A percentile compares a stretch with the other conserved stretches of the same genome.
phyloP scores from a whole-genome alignment of 176 grass and related monocot genomes.

The Tuctoria greenei region DNA sequence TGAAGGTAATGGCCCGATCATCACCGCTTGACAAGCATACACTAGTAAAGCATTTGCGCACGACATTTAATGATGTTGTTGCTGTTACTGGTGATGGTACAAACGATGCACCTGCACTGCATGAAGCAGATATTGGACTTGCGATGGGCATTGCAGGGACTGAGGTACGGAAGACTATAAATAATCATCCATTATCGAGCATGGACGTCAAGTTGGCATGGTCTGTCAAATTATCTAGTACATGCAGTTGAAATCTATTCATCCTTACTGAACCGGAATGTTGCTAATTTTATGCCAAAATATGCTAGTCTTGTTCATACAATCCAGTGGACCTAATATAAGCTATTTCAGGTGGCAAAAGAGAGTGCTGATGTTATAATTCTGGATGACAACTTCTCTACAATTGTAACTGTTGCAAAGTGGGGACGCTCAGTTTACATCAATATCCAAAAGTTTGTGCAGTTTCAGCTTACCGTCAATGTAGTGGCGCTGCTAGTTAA shows the following conservation, averaged over 20 bases:
- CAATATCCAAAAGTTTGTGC: constrained; percentile 99
- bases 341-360: constrained; percentile 82
- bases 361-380: constrained; percentile 99
- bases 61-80: constrained; percentile 84
- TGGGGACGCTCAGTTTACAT: constrained; percentile 61
- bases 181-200: not conserved
- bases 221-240: not conserved
- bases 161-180: constrained; percentile 54
- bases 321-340: constrained; percentile 31
- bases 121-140: constrained; percentile 99
- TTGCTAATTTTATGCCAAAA: constrained; percentile 10
- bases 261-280: not conserved
- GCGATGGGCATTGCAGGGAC: constrained; percentile 98
- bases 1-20: constrained; percentile 95
- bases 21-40: constrained; percentile 96
- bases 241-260: constrained; percentile 24
- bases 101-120: constrained; percentile 96
- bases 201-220: not conserved
- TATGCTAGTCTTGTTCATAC: constrained; percentile 3
- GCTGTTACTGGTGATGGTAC: constrained; percentile 98
- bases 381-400: constrained; percentile 97
- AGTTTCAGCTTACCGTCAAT: constrained; percentile 97
- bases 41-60: constrained; percentile 88
- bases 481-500: constrained; percentile 87
- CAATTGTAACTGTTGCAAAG: constrained; percentile 69